phyloP scores from a whole-genome alignment of 1,284 basidiomycete species.

The Moesziomyces parantarcticus region DNA sequence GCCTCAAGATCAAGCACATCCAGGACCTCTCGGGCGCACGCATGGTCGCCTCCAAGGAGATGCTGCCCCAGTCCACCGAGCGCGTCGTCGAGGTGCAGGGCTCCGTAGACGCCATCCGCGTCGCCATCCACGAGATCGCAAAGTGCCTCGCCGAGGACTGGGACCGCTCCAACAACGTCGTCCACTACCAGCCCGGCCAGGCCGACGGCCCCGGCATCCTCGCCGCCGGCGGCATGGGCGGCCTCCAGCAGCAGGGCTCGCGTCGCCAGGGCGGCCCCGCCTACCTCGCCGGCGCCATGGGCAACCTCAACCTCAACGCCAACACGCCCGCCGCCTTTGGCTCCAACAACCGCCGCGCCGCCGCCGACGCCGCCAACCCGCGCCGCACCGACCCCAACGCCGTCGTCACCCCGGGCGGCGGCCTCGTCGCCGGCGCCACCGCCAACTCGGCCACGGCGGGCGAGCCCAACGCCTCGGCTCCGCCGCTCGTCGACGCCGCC shows the following conservation, averaged over 20 bases:
- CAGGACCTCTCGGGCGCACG: slow-evolving; percentile 67
- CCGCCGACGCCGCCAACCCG: slow-evolving; percentile 7
- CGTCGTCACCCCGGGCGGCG: slow-evolving; percentile 61
- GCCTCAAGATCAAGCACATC: slow-evolving; percentile 68
- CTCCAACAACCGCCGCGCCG: slow-evolving; percentile 48
- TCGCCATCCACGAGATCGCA: slow-evolving; percentile 92
- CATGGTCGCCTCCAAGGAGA: slow-evolving; percentile 68
- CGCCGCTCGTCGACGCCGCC: slow-evolving; percentile 69
- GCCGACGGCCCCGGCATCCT: slow-evolving; percentile 70
- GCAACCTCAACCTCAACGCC: slow-evolving; percentile 32
- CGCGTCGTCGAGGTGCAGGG: slow-evolving; percentile 97
- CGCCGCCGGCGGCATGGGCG: slow-evolving; percentile 69
- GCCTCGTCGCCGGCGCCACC: slow-evolving; percentile 57
- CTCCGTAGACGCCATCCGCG: slow-evolving; percentile 86
- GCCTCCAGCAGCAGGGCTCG: slow-evolving; percentile 60
- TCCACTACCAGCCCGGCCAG: slow-evolving; percentile 85
- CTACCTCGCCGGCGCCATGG: slow-evolving; percentile 66
- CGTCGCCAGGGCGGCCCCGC: slow-evolving; percentile 62
- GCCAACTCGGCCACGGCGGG: slow-evolving; percentile 61
- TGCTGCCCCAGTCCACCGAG: slow-evolving; percentile 68
- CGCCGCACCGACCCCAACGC: slow-evolving; percentile 55
- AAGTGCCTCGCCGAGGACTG: slow-evolving; percentile 96
- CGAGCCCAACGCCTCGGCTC: slow-evolving; percentile 47
- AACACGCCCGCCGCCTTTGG: slow-evolving; percentile 4
- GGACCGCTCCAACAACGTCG: slow-evolving; percentile 83